Base-by-base conservation (phyloP, 2,329 filamentous ascomycete genomes). In the Apiospora kogelbergensis region DNA sequence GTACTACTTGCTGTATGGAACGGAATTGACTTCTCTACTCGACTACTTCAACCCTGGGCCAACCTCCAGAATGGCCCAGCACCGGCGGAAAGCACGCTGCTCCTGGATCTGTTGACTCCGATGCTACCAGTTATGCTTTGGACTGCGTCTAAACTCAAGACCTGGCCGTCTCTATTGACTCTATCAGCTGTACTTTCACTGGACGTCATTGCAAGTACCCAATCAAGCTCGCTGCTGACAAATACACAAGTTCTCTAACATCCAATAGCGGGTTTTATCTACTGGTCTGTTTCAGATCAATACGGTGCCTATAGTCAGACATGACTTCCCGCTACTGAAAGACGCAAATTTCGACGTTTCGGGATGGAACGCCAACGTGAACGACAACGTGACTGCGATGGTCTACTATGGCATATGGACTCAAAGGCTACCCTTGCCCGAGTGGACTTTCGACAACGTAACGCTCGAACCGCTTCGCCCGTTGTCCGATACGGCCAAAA, bases 31-130 rank as follows among this genome's bases (percentile, higher is more conserved):
- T 67, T 69, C 3, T 64, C 65, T 1, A 60, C 57, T 24, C 66
- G 65, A 22, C 7, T 67, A 2, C 68, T 69, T 6, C 65, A 67
- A 22, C 68, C 68, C 2, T 69, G 68, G 68, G 44, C 41, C 13
- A 67, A 69, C 11, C 45, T 69, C 13, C 45, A 26, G 20, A 22
- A 53, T 3, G 68, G 68, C 4, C 57, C 68, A 22, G 20, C 33
- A 15, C 33, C 53, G 6, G 65, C 60, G 6, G 57, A 69, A 3
- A 45, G 45, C 7, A 67, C 65, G 0, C 2, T 69, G 11, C 37
- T 69, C 4, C n/a, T 69, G 10, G 68, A 69, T 13, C 33, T 67
- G 1, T 15, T 69, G 17, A 60, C 66, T 7, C 65, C 65, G 10
- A 30, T 66, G 2, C 1, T 66, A n/a, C 64, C 64, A 13, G 40